Percentiles rank a stretch among this genome's conserved stretches.
Conservation (phyloP, 1,139 yeast genomes). For the Magnusiomyces magnusii region DNA sequence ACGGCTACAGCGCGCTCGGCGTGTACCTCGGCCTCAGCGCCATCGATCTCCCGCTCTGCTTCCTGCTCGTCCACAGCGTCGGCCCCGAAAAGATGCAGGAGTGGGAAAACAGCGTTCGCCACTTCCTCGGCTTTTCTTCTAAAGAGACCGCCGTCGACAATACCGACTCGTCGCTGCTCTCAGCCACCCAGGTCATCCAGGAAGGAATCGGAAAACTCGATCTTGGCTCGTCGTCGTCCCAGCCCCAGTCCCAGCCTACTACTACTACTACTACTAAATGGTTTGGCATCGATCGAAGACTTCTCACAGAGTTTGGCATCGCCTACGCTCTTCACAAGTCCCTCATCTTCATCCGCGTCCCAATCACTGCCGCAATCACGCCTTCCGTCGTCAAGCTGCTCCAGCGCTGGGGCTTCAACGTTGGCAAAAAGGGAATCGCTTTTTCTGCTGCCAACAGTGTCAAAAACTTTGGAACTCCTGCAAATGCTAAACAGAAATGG, state of each 20-base stretch:
- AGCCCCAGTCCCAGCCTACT: no score
- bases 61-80: constrained; percentile 45
- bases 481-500: constrained; percentile 11
- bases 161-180: constrained; percentile 19
- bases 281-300: constrained; percentile 15
- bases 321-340: constrained; percentile 95
- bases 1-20: constrained; percentile 88
- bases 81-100: constrained; percentile 15
- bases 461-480: constrained; percentile 9
- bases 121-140: constrained; percentile 11
- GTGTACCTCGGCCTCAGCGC: constrained; percentile 65
- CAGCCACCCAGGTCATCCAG: constrained; percentile 1
- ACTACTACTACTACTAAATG: constrained; percentile 14
- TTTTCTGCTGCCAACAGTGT: constrained; percentile 17
- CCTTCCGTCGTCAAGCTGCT: constrained; percentile 65
- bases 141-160: constrained; percentile 2
- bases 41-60: constrained; percentile 79
- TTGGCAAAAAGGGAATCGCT: constrained; percentile 44
- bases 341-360: constrained; percentile 66
- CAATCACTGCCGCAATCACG: constrained; percentile 87
- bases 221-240: no score
- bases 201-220: neutral
- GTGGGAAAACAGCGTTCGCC: constrained; percentile 9
- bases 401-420: constrained; percentile 72
- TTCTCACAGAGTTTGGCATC: constrained; percentile 69